Evolutionary conservation across 192 early-diverging fungal species (phyloP).

Genomic region (Podila epigama): DNA sequence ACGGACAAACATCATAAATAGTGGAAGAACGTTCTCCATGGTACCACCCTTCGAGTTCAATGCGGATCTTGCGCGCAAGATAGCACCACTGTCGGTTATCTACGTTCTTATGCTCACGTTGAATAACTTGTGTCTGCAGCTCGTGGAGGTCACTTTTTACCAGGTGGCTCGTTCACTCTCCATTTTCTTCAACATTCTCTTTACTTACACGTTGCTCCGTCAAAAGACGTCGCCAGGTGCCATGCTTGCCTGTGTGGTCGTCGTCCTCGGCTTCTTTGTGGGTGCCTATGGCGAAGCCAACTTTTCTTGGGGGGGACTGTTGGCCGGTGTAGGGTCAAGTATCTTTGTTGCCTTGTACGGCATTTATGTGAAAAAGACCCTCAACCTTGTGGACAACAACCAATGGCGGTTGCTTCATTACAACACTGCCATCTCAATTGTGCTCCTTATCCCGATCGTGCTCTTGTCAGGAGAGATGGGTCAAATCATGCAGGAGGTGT

Average conservation of each 20-base stretch:
- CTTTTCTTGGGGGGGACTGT: constrained; percentile 66
- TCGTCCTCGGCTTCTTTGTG: constrained; percentile 68
- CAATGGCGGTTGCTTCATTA: constrained; percentile 75
- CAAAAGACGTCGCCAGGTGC: constrained; percentile 60
- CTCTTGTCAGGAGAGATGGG: constrained; percentile 64
- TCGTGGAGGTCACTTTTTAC: constrained; percentile 75
- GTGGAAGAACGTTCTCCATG: constrained; percentile 57
- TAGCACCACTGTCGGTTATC: constrained; percentile 66
- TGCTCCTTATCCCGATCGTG: constrained; percentile 64
- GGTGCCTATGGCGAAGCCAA: constrained; percentile 74
- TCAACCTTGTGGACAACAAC: constrained; percentile 66
- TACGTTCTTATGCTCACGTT: constrained; percentile 73
- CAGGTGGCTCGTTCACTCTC: constrained; percentile 73
- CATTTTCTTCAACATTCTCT: constrained; percentile 73
- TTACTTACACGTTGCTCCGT: constrained; percentile 67
- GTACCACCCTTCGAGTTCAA: constrained; percentile 73
- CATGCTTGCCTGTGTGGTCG: constrained; percentile 62
- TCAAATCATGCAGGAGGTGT: constrained; percentile 55
- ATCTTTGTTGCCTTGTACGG: constrained; percentile 74
- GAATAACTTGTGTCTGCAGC: constrained; percentile 70
- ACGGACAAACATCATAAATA: neutral
- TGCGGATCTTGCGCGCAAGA: constrained; percentile 54
- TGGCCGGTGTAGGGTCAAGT: constrained; percentile 70
- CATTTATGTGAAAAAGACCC: constrained; percentile 74
- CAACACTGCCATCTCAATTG: constrained; percentile 68